phyloP scores from a whole-genome alignment of 352 stramenopile species.

The Pythium angustatum region DNA sequence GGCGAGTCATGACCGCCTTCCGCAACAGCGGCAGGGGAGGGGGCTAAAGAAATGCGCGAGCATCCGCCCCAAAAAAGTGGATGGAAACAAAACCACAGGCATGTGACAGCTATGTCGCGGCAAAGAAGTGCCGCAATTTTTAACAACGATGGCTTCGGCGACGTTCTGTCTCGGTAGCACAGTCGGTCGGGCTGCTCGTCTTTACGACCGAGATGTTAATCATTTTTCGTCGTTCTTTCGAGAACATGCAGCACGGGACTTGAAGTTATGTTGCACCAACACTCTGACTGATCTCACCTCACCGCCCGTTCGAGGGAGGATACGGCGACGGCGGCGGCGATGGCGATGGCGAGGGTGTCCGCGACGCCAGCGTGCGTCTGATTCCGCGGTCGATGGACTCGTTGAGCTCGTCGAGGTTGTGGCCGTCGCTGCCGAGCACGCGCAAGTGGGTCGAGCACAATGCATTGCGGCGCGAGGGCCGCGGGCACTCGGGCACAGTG shows the following conservation, averaged over 20 bases:
- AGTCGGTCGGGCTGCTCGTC: slow-evolving; percentile 7
- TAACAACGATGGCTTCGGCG: slow-evolving; percentile 8
- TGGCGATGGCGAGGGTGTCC: neutral
- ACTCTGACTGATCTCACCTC: neutral
- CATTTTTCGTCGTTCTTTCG: slow-evolving; percentile 4
- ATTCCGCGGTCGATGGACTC: slow-evolving; percentile 15
- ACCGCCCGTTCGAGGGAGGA: neutral
- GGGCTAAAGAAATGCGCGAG: slow-evolving; percentile 18
- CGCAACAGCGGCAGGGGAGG: neutral
- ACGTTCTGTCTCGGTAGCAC: slow-evolving; percentile 16
- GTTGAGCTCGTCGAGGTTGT: slow-evolving; percentile 26
- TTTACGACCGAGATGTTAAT: neutral
- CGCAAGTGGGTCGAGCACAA: slow-evolving; percentile 79
- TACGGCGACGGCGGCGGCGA: slow-evolving; percentile 15
- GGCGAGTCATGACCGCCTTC: neutral
- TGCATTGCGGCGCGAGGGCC: slow-evolving; percentile 74
- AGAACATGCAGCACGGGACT: slow-evolving; percentile 8
- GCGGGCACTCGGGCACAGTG: slow-evolving; percentile 57
- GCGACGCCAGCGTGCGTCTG: neutral
- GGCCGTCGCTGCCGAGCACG: slow-evolving; percentile 13
- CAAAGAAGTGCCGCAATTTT: slow-evolving; percentile 11
- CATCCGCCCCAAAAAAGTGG: neutral
- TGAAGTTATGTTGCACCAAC: slow-evolving; percentile 2
- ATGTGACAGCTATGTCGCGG: slow-evolving; percentile 1
- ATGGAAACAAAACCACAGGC: neutral